Conservation (phyloP, 2,329 filamentous ascomycete species). For the Colletotrichum musae region DNA sequence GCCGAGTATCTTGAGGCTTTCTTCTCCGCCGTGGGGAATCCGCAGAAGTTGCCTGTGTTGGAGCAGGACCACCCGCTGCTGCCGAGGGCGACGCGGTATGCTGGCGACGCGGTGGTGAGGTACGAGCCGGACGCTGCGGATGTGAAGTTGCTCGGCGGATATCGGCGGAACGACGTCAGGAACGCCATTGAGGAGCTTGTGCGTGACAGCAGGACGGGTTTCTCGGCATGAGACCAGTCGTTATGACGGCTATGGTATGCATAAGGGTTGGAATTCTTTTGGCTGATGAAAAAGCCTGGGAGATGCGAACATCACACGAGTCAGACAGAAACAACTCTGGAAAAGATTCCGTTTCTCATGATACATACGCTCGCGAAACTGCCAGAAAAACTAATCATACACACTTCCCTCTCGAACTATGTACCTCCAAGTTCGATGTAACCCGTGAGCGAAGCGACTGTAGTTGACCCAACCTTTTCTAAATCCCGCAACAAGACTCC, state of each 20-base stretch:
- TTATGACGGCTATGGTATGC: too few relatives aligned
- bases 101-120: background rate
- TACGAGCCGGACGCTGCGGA: conserved; percentile 30
- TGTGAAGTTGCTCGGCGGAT: conserved; percentile 7
- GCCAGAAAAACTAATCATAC: too few relatives aligned
- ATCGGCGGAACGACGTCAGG: conserved; percentile 8
- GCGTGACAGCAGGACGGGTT: background rate
- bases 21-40: conserved; percentile 6
- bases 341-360: too few relatives aligned
- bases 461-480: too few relatives aligned
- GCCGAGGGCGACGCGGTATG: conserved; percentile 8
- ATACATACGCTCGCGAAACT: too few relatives aligned
- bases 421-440: too few relatives aligned
- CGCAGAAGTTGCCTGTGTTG: background rate
- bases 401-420: too few relatives aligned
- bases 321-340: too few relatives aligned
- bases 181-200: conserved; percentile 2
- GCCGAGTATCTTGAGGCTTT: conserved; percentile 29
- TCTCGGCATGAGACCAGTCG: too few relatives aligned
- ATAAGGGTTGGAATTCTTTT: background rate
- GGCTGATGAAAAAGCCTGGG: background rate
- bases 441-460: too few relatives aligned
- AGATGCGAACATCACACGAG: too few relatives aligned
- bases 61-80: conserved; percentile 31
- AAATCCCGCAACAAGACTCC: too few relatives aligned